Evolutionary conservation across 306 rosid species (phyloP), one percentile per base, ranked within the genome.

Genomic region (Dicorynia guianensis): DNA sequence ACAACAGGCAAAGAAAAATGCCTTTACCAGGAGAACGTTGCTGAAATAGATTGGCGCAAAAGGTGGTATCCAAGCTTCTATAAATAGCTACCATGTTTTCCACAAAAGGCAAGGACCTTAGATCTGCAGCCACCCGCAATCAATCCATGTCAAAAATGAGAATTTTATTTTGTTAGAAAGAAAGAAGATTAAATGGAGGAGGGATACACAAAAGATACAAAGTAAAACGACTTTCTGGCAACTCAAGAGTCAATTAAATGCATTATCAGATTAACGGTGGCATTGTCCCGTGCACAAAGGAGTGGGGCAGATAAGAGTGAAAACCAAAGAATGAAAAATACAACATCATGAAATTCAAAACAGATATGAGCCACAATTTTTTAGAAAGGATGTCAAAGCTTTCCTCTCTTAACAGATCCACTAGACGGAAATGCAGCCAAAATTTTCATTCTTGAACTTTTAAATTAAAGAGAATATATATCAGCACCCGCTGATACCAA

Each of bases 1-100:
- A 61, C 56, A 59, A 61, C 77, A 10, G 68, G 59, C 52, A 69
- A 67, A 40, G 38, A 0, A 53, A 56, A 53, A 14, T 6, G 11
- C 42, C 38, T 35, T 54, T 75, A 92, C 99, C 99, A 67, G 92
- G 69, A 30, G 84, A 69, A 14, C 72, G 55, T 7, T 84, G 85
- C 72, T 76, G 90, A 38, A 74, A 68, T 40, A 88, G 17, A 47
- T 82, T 83, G 49, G 91, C 67, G 67, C 77, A 79, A 82, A 75
- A 87, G 8, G 93, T 79, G 8, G 86, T 83, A 40, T 89, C 92
- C 87, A 96, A 74, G 71, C 87, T 80, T 78, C 68, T 92, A 68
- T 89, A 96, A 47, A 90, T 89, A 1, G 78, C 63, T 6, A 86
- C 97, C 80, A 96, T 72, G 61, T 85, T 96, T 61, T 89, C 99